Percentiles rank a stretch among this genome's conserved stretches.
Conservation (phyloP, 306 rosid genomes). For the Quillaja saponaria region DNA sequence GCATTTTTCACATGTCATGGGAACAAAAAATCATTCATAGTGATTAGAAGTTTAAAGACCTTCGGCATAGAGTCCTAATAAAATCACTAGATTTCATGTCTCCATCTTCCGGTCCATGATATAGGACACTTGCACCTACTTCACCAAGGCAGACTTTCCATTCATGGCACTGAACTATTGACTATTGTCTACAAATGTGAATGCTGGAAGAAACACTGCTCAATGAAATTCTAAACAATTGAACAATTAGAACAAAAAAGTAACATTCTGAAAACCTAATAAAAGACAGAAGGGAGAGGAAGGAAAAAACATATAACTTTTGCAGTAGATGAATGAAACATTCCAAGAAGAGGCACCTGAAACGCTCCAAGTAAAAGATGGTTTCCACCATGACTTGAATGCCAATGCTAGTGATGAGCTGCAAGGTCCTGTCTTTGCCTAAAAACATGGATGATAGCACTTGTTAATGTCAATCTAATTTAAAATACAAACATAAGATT, state of each 20-base stretch:
- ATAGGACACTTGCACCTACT: not conserved
- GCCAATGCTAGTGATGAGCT: slow-evolving; percentile 74
- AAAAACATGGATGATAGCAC: slow-evolving; percentile 33
- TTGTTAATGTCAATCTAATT: slow-evolving; percentile 32
- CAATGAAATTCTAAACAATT: not conserved
- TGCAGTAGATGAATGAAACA: slow-evolving; percentile 14
- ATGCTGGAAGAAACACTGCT: not conserved
- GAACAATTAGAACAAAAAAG: slow-evolving; percentile 7
- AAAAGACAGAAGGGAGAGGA: slow-evolving; percentile 3
- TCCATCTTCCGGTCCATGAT: not conserved
- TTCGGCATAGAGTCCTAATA: not conserved
- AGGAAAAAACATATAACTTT: not conserved
- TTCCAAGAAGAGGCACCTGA: slow-evolving; percentile 59
- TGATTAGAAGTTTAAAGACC: not conserved
- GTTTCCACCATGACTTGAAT: slow-evolving; percentile 98
- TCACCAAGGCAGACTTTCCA: not conserved
- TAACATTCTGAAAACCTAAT: not conserved
- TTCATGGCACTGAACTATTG: not conserved
- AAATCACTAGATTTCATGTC: not conserved
- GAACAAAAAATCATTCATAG: not conserved
- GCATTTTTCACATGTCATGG: too few species aligned
- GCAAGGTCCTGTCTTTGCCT: slow-evolving; percentile 84
- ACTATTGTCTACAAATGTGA: not conserved
- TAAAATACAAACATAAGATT: slow-evolving; percentile 17
- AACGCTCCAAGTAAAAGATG: slow-evolving; percentile 81